phyloP scores from a whole-genome alignment of 2,329 filamentous ascomycete genomes.

The Curvularia sp. region DNA sequence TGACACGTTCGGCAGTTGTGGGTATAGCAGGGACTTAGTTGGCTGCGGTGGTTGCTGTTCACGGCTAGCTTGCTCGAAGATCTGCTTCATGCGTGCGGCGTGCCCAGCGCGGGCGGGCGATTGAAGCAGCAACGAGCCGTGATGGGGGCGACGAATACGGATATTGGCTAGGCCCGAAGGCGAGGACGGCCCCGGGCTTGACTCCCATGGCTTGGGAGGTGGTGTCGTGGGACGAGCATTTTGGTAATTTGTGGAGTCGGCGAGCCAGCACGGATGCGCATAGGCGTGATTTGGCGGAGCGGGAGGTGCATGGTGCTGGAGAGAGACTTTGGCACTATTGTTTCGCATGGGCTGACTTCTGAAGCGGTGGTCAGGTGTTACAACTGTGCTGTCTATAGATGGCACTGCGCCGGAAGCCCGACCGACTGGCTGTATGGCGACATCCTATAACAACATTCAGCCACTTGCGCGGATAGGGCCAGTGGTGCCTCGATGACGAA shows the following conservation, averaged over 20 bases:
- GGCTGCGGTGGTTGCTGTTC: slow-evolving; percentile 4
- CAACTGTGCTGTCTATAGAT: not conserved
- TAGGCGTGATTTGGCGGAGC: slow-evolving; percentile 1
- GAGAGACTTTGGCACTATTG: slow-evolving; percentile 6
- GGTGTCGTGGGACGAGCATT: not conserved
- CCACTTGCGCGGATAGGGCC: not conserved
- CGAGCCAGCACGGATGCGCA: not conserved
- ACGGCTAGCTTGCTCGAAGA: slow-evolving; percentile 33
- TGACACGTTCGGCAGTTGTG: slow-evolving; percentile 36
- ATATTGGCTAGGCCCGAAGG: slow-evolving; percentile 28
- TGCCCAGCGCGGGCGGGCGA: slow-evolving; percentile 44
- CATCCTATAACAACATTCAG: slow-evolving; percentile 17
- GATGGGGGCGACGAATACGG: slow-evolving; percentile 32
- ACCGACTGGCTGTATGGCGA: slow-evolving; percentile 1
- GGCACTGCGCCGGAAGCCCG: not conserved
- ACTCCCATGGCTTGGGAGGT: not conserved
- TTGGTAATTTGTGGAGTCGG: slow-evolving; percentile 2
- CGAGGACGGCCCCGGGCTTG: slow-evolving; percentile 1
- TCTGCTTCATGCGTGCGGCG: slow-evolving; percentile 36
- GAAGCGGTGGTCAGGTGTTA: slow-evolving; percentile 14
- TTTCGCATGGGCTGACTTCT: not conserved
- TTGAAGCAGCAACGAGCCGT: slow-evolving; percentile 27
- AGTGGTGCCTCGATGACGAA: slow-evolving; percentile 10
- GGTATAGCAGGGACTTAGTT: slow-evolving; percentile 20
- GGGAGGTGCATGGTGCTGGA: slow-evolving; percentile 11